These are phyloP conservation scores for Candida succiphila DNA, from an alignment of 805 yeast genomes.

Conservation along the genomic window DNA sequence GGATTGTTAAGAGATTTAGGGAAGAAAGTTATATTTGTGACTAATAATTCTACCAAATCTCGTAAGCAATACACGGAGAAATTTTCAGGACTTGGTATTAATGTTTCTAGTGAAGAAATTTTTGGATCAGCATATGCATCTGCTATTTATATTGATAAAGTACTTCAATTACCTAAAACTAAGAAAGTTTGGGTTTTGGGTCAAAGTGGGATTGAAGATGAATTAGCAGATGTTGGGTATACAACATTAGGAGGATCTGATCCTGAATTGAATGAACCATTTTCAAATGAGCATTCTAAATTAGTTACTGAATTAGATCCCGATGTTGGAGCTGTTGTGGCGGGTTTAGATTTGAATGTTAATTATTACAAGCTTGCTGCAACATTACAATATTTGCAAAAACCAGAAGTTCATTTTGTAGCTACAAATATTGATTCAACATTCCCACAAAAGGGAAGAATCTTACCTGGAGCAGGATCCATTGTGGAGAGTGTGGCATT, in stretches of 20 bases:
- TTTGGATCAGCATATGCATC: slow-evolving; percentile 91
- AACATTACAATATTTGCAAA: slow-evolving; percentile 70
- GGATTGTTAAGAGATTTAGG: slow-evolving; percentile 39
- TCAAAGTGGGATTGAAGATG: slow-evolving; percentile 77
- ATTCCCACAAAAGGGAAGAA: slow-evolving; percentile 77
- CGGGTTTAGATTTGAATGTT: slow-evolving; percentile 70
- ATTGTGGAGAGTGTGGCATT: slow-evolving; percentile 67
- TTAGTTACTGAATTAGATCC: slow-evolving; percentile 61
- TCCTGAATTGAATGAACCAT: slow-evolving; percentile 40
- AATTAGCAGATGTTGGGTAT: slow-evolving; percentile 67
- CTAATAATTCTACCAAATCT: slow-evolving; percentile 92
- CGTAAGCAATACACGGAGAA: slow-evolving; percentile 67
- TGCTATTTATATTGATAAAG: slow-evolving; percentile 74
- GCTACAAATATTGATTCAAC: slow-evolving; percentile 96
- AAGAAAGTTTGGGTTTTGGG: slow-evolving; percentile 87
- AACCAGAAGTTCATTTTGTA: slow-evolving; percentile 59
- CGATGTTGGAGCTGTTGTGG: slow-evolving; percentile 77
- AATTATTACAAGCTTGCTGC: slow-evolving; percentile 77
- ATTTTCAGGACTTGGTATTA: slow-evolving; percentile 51
- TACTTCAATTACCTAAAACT: slow-evolving; percentile 61
- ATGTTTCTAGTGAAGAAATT: slow-evolving; percentile 50
- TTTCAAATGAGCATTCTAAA: slow-evolving; percentile 46
- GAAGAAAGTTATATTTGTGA: slow-evolving; percentile 79
- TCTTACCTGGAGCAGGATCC: slow-evolving; percentile 94
- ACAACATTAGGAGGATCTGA: slow-evolving; percentile 78